A percentile compares a stretch with the other conserved stretches of the same genome.
Evolutionary conservation across 129 eudicot species (phyloP).

Genomic region (Flaveria robusta): DNA sequence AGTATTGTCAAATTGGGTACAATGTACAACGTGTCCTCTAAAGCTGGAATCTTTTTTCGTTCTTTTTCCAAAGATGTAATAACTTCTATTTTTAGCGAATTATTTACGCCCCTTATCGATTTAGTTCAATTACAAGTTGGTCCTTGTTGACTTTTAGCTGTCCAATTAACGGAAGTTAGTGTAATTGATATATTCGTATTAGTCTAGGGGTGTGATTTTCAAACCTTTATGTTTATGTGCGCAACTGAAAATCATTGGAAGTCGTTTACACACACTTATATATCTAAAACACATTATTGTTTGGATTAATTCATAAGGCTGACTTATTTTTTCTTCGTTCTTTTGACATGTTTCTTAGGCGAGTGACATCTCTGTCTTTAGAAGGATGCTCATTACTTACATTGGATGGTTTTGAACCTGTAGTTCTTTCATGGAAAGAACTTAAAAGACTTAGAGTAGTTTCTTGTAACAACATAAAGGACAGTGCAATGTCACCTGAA

Average conservation of each 20-base stretch:
- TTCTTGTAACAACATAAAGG: slow-evolving; percentile 84
- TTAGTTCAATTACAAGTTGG: background rate
- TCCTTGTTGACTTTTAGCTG: background rate
- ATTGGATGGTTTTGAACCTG: slow-evolving; percentile 73
- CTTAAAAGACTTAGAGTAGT: slow-evolving; percentile 77
- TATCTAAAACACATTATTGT: background rate
- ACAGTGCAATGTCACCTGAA: slow-evolving; percentile 68
- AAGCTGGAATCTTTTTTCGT: background rate
- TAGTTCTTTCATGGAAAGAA: slow-evolving; percentile 79
- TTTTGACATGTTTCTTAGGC: slow-evolving; percentile 49
- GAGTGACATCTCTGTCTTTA: slow-evolving; percentile 62
- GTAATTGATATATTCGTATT: background rate
- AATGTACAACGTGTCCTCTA: background rate
- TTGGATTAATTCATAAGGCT: background rate
- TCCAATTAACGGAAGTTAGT: background rate
- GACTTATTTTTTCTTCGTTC: background rate
- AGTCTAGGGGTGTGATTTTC: background rate
- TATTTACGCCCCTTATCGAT: background rate
- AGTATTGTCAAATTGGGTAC: background rate
- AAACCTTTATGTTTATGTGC: background rate
- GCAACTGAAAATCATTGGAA: slow-evolving; percentile 4
- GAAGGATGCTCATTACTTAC: slow-evolving; percentile 94
- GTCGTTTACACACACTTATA: background rate
- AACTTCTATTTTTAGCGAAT: background rate
- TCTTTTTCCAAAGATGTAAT: background rate